Percentiles rank a stretch among this genome's conserved stretches.
Evolutionary conservation across 2,329 filamentous ascomycete genomes (phyloP).

Genomic region (Orbilia blumenaviensis): DNA sequence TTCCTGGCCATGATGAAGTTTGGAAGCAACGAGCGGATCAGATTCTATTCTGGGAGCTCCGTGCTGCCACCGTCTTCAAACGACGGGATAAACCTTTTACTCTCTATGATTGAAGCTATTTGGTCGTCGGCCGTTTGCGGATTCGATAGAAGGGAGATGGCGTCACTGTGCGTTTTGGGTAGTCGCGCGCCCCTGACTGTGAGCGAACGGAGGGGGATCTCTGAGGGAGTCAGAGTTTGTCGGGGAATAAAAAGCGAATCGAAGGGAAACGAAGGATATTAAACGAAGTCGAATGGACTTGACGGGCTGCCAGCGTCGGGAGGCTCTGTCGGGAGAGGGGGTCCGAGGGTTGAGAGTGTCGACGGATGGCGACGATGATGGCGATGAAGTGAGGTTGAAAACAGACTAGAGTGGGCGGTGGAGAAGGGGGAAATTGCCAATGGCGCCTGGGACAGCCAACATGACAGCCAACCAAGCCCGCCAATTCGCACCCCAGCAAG

Average conservation of each 20-base stretch:
- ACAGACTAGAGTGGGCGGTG: slow-evolving; percentile 21
- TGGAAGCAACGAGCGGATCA: slow-evolving; percentile 15
- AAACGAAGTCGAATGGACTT: neutral
- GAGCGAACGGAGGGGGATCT: neutral
- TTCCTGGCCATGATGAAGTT: slow-evolving; percentile 45
- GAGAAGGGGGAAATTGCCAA: slow-evolving; percentile 40
- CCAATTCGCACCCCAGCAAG: slow-evolving; percentile 26
- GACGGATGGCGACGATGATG: slow-evolving; percentile 33
- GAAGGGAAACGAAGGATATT: slow-evolving; percentile 36
- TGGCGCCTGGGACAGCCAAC: slow-evolving; percentile 12
- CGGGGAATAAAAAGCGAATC: slow-evolving; percentile 8
- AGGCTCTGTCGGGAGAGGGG: slow-evolving; percentile 9
- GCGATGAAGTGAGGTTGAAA: slow-evolving; percentile 36
- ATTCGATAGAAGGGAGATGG: slow-evolving; percentile 14
- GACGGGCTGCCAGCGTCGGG: slow-evolving; percentile 36
- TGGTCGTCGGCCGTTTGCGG: neutral
- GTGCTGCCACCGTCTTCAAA: slow-evolving; percentile 15
- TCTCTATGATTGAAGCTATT: slow-evolving; percentile 4
- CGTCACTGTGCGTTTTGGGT: slow-evolving; percentile 43
- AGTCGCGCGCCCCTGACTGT: slow-evolving; percentile 48
- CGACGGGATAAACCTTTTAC: slow-evolving; percentile 10
- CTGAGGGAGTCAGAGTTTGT: slow-evolving; percentile 9
- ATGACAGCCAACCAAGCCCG: slow-evolving; percentile 25
- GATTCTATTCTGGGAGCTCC: slow-evolving; percentile 27
- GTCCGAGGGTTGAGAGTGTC: slow-evolving; percentile 37